A percentile compares a stretch with the other conserved stretches of the same genome.
Conservation (phyloP, 768 basidiomycete genomes). For the Boletales sp. region DNA sequence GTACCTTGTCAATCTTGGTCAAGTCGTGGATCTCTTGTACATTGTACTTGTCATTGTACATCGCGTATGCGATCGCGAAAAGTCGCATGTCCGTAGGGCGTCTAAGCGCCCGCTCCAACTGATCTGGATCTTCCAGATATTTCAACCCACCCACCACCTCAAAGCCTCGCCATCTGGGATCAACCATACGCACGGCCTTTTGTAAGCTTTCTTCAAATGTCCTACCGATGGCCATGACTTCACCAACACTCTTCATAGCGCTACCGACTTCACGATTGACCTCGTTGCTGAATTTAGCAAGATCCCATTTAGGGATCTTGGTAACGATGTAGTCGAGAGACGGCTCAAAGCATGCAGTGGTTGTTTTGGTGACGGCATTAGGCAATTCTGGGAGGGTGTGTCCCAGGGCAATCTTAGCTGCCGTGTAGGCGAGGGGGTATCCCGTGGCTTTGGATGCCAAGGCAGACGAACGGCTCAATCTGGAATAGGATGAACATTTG, state of each 20-base stretch:
- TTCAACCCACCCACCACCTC: slow-evolving; percentile 90
- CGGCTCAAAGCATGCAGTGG: slow-evolving; percentile 98
- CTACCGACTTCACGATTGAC: slow-evolving; percentile 95
- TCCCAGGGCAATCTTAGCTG: slow-evolving; percentile 97
- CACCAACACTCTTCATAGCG: slow-evolving; percentile 98
- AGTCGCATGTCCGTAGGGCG: slow-evolving; percentile 93
- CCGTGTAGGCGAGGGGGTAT: slow-evolving; percentile 98
- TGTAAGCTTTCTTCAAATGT: slow-evolving; percentile 99
- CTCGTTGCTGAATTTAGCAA: slow-evolving; percentile 93
- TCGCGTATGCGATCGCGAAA: slow-evolving; percentile 96
- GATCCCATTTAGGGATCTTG: slow-evolving; percentile 99
- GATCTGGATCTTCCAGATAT: slow-evolving; percentile 61
- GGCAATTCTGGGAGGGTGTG: slow-evolving; percentile 97
- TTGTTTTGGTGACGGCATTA: slow-evolving; percentile 98
- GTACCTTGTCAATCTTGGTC: slow-evolving; percentile 96
- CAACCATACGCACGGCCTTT: slow-evolving; percentile 97
- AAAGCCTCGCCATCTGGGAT: slow-evolving; percentile 95
- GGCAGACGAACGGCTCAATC: slow-evolving; percentile 84
- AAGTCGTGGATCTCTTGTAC: slow-evolving; percentile 89
- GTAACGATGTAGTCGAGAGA: slow-evolving; percentile 99
- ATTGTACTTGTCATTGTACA: slow-evolving; percentile 89
- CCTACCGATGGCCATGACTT: slow-evolving; percentile 99
- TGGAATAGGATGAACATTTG: slow-evolving; percentile 20
- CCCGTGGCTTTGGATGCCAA: slow-evolving; percentile 98
- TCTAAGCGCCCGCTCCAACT: slow-evolving; percentile 74